Base-by-base conservation (phyloP, 176 grass and related monocot species). In the Chloris gayana region DNA sequence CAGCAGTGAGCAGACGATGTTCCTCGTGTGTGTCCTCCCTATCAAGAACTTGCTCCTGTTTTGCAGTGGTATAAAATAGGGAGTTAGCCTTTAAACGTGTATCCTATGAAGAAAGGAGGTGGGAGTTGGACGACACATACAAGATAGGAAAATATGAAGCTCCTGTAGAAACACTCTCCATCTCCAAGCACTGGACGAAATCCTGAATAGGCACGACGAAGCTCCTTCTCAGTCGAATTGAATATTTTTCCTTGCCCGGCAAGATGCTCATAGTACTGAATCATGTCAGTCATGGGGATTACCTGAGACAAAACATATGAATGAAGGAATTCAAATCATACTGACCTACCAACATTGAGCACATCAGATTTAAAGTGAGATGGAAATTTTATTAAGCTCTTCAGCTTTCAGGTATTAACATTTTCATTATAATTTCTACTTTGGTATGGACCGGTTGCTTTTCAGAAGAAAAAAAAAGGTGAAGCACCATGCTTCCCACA, bases 11-110 rank as follows among this genome's bases (percentile, higher is more conserved):
- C 54, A 88, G 60, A 42, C 69, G 74, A 27, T 32, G n/a, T 53
- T 88, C 86, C 81, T 88, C 75, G 17, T 50, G 6, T 68, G 29
- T 74, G 42, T 88, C 86, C 49, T 68, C 30, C 62, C 69, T 84
- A 84, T 88, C 75, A 79, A 88, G 69, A 60, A 88, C 69, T 79
- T 88, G 86, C 50, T 88, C 80, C 86, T 84, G 31, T 88, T 72
- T 56, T 59, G n/a, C 60, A 79, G 44, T 73, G 5, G 6, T 32
- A 32, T 35, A 79, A 68, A 78, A 2, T 50, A 57, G 25, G 7
- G 30, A 59, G 32, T 84, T 84, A 84, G 50, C 64, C 42, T 60
- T 53, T 60, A 79, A 68, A 74, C 5, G 47, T 26, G 31, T 19
- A 79, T 88, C 30, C 3, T 79, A 50, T 83, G 63, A 78, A 21